Evolutionary conservation across 179 eudicot genomes (phyloP).

Genomic region (Vitellaria paradoxa): DNA sequence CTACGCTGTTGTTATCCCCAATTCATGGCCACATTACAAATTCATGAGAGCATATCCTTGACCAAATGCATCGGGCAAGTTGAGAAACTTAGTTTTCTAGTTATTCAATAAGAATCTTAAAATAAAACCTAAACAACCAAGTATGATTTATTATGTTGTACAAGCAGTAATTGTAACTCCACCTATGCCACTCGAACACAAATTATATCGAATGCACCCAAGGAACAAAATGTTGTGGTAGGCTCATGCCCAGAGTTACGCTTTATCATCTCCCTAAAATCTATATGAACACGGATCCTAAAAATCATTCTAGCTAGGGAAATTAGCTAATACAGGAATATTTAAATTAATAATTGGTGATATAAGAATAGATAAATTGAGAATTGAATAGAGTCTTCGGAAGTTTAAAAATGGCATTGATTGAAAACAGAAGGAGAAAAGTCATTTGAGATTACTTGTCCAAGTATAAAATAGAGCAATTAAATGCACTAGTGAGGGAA

Average conservation of each 20-base stretch:
- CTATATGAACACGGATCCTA: neutral
- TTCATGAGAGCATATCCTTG: no score
- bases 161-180: no score
- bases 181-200: no score
- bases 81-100: no score
- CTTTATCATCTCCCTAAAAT: neutral
- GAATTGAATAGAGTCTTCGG: neutral
- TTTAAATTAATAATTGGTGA: neutral
- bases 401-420: neutral
- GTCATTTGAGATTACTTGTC: neutral
- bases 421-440: neutral
- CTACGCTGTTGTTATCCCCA: no score
- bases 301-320: neutral
- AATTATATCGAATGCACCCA: no score
- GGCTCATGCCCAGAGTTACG: neutral
- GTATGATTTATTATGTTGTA: no score
- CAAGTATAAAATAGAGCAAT: neutral
- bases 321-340: neutral
- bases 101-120: no score
- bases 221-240: neutral
- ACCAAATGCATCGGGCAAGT: no score
- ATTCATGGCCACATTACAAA: no score
- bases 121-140: no score
- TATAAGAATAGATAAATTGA: neutral
- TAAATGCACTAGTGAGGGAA: neutral